phyloP scores from a whole-genome alignment of 2,329 filamentous ascomycete genomes.

The Fusarium goolgardi region DNA sequence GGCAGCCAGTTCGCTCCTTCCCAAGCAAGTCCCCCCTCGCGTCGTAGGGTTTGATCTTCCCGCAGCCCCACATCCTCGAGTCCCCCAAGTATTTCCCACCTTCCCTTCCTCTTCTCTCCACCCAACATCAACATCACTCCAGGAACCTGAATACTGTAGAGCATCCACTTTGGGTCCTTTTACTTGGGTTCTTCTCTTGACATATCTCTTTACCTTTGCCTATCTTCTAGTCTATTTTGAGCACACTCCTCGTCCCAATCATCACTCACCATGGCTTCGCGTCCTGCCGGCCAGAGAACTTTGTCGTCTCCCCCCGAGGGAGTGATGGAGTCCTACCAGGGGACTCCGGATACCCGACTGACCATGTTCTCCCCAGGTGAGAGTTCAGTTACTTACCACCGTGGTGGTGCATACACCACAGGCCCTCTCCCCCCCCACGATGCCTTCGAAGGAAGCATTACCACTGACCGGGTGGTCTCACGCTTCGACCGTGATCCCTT shows the following conservation, averaged over 20 bases:
- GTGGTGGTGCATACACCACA: not conserved
- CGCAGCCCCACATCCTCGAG: slow-evolving; percentile 12
- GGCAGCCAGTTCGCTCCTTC: slow-evolving; percentile 23
- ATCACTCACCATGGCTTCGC: not conserved
- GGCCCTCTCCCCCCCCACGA: not conserved
- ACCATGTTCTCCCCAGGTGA: slow-evolving; percentile 74
- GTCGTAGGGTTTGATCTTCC: slow-evolving; percentile 2
- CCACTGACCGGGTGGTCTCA: slow-evolving; percentile 32
- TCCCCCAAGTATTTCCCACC: slow-evolving; percentile 18
- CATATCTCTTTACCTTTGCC: slow-evolving; percentile 13
- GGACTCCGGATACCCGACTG: slow-evolving; percentile 72
- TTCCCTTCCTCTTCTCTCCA: slow-evolving; percentile 13
- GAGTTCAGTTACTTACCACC: not conserved
- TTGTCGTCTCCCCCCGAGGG: slow-evolving; percentile 64
- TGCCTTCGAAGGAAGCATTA: slow-evolving; percentile 36
- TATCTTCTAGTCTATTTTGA: slow-evolving; percentile 21
- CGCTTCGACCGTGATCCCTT: slow-evolving; percentile 59
- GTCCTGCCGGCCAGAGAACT: not conserved
- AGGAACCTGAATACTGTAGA: slow-evolving; percentile 9
- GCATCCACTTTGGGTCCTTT: slow-evolving; percentile 23
- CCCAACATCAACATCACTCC: slow-evolving; percentile 26
- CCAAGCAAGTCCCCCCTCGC: not conserved
- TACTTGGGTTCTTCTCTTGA: slow-evolving; percentile 35
- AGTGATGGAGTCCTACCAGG: slow-evolving; percentile 67
- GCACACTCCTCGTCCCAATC: not conserved